Percentiles rank a stretch among this genome's conserved stretches.
Conservation (phyloP, 108 stramenopile species). For the Pseudonitzschia multiseries region DNA sequence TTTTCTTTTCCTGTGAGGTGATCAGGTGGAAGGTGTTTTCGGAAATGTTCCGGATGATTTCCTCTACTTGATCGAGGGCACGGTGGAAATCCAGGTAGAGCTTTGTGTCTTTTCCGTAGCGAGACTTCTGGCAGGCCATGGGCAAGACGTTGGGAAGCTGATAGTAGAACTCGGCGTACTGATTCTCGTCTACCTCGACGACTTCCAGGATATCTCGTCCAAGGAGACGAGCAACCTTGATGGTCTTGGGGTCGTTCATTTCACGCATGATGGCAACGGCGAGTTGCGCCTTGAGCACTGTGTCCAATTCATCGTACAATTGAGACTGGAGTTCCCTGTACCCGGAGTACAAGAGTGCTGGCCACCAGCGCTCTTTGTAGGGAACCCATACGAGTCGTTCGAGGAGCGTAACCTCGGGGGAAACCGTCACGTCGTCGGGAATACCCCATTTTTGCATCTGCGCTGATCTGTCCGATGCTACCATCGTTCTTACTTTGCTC, state of each 20-base stretch:
- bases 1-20: slow-evolving; percentile 15
- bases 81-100: slow-evolving; percentile 39
- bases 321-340: slow-evolving; percentile 35
- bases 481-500: slow-evolving; percentile 1
- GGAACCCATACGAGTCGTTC: slow-evolving; percentile 40
- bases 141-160: slow-evolving; percentile 36
- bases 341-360: slow-evolving; percentile 31
- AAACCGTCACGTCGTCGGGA: slow-evolving; percentile 17
- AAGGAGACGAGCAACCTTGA: slow-evolving; percentile 31
- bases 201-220: slow-evolving; percentile 32
- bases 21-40: slow-evolving; percentile 23
- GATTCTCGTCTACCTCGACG: slow-evolving; percentile 26
- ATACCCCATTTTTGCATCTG: slow-evolving; percentile 40
- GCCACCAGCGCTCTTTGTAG: slow-evolving; percentile 36
- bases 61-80: slow-evolving; percentile 44
- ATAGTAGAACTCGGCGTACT: slow-evolving; percentile 34
- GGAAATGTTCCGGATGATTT: slow-evolving; percentile 29
- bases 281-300: slow-evolving; percentile 35
- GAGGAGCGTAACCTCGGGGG: slow-evolving; percentile 23
- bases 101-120: slow-evolving; percentile 22
- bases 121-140: slow-evolving; percentile 20
- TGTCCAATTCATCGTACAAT: slow-evolving; percentile 31
- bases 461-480: slow-evolving; percentile 10
- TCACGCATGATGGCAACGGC: slow-evolving; percentile 40
- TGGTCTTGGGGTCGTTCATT: slow-evolving; percentile 11